Percentiles rank a stretch among this genome's conserved stretches.
These are phyloP conservation scores for Albophoma yamanashiensis DNA, from an alignment of 2,329 filamentous ascomycete species.

Conservation along the genomic window DNA sequence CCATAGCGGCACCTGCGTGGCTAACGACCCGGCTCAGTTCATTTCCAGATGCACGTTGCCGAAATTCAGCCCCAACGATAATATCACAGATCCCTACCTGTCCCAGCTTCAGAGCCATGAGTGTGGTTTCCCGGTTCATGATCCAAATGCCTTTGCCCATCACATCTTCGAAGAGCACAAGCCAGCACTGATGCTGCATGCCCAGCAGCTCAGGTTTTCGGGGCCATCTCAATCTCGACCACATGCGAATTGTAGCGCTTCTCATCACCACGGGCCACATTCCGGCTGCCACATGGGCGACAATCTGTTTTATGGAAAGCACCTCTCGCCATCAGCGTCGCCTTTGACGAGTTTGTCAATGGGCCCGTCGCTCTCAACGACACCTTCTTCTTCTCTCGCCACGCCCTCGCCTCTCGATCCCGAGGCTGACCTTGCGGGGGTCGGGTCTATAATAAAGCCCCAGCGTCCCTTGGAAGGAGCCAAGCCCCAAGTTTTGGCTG, in stretches of 20 bases:
- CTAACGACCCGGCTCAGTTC: constrained; percentile 13
- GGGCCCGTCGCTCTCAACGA: constrained; percentile 11
- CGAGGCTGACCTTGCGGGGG: constrained; percentile 6
- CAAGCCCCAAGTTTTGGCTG: constrained; percentile 8
- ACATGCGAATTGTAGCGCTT: neutral
- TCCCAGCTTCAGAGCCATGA: constrained; percentile 9
- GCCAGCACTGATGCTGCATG: constrained; percentile 5
- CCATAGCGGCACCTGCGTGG: constrained; percentile 14
- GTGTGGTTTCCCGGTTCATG: constrained; percentile 17
- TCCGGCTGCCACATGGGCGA: constrained; percentile 1
- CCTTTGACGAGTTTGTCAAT: constrained; percentile 12
- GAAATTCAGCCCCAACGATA: constrained; percentile 7
- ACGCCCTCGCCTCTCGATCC: constrained; percentile 16
- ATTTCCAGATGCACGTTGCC: constrained; percentile 17
- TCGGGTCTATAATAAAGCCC: neutral
- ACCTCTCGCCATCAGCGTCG: constrained; percentile 12
- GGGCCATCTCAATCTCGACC: neutral
- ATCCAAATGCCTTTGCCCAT: constrained; percentile 14
- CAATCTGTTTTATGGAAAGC: constrained; percentile 1
- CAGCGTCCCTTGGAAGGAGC: neutral
- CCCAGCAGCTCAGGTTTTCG: constrained; percentile 5
- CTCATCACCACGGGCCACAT: constrained; percentile 1
- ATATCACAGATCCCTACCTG: constrained; percentile 6
- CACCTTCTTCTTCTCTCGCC: constrained; percentile 15
- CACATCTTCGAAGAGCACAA: constrained; percentile 19